A percentile compares a stretch with the other conserved stretches of the same genome.
Conservation (phyloP, 176 grass and related monocot genomes). For the Aegilops longissima region DNA sequence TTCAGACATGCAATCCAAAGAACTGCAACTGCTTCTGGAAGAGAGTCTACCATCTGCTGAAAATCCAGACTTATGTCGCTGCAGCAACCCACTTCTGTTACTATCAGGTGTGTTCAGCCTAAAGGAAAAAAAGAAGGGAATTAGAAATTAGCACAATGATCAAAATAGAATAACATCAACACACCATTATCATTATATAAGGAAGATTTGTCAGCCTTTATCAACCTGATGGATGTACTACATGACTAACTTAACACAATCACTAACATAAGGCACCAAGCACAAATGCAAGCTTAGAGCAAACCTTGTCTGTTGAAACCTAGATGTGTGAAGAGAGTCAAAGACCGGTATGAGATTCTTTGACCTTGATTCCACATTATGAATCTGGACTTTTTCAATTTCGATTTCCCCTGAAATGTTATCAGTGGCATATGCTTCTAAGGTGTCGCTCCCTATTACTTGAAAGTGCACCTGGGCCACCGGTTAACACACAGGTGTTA, state of each 20-base stretch:
- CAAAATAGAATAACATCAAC: neutral
- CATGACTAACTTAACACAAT: neutral
- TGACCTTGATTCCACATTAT: constrained; percentile 64
- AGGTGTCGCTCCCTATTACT: constrained; percentile 53
- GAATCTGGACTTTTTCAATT: constrained; percentile 64
- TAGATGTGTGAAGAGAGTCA: constrained; percentile 66
- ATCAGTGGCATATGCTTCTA: constrained; percentile 17
- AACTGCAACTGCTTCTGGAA: constrained; percentile 67
- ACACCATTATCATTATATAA: neutral
- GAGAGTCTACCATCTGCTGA: constrained; percentile 64
- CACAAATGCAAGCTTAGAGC: constrained; percentile 1
- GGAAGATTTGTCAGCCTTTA: neutral
- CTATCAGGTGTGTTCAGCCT: constrained; percentile 47
- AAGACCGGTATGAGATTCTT: constrained; percentile 86
- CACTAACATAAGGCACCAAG: neutral
- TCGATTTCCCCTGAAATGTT: constrained; percentile 58
- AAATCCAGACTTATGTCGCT: constrained; percentile 45
- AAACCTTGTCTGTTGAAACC: constrained; percentile 80
- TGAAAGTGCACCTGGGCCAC: constrained; percentile 73
- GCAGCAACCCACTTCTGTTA: constrained; percentile 46
- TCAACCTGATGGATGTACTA: neutral
- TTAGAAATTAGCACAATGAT: constrained; percentile 1
- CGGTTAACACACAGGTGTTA: constrained; percentile 24
- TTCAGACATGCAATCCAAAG: constrained; percentile 72
- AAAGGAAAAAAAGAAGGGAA: neutral